Evolutionary conservation across 805 yeast species (phyloP), one percentile per base, ranked within the genome.

Genomic region (Candida gorgasii): DNA sequence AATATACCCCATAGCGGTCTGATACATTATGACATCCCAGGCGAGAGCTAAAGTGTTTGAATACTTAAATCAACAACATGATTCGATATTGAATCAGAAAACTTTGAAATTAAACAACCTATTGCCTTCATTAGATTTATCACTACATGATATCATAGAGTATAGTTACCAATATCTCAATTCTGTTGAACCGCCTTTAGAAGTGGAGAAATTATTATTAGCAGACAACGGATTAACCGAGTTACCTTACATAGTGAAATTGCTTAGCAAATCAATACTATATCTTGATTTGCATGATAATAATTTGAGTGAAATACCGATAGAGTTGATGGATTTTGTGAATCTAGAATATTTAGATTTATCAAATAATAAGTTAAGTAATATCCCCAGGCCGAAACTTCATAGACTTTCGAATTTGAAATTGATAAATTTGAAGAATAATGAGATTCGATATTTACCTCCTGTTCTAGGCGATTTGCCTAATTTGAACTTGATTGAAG

Each of bases 281-380:
- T 83, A 80, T 48, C 62, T 87, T 43, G 92, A 86, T 58, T 61
- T 87, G 35, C 85, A 86, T 55, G 67, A 72, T 45, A 87, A 87
- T 57, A 57, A 63, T 34, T 69, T 87, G 39, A 50, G 67, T 2
- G 68, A 63, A 35, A 72, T 86, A 34, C 89, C 95, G 0, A 51
- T 48, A 1, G 58, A 52, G 1, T 59, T 70, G 5, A 52, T 52
- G 14, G 54, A 55, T 3, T 67, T 75, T 30, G 52, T 54, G 9
- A 66, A 69, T 6, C 62, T 86, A 42, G 90, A 84, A 52, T 80
- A 81, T 39, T 60, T 86, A 31, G 92, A 86, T 59, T 58, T 86
- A 15, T 80, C 89, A 15, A 61, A 67, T 27, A 86, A 86, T 56
- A 59, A 57, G 18, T 61, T 86, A 20, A 55, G 59, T n/a, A 48